phyloP scores from a whole-genome alignment of 2,329 filamentous ascomycete genomes.

The Plectosphaerella sp. region DNA sequence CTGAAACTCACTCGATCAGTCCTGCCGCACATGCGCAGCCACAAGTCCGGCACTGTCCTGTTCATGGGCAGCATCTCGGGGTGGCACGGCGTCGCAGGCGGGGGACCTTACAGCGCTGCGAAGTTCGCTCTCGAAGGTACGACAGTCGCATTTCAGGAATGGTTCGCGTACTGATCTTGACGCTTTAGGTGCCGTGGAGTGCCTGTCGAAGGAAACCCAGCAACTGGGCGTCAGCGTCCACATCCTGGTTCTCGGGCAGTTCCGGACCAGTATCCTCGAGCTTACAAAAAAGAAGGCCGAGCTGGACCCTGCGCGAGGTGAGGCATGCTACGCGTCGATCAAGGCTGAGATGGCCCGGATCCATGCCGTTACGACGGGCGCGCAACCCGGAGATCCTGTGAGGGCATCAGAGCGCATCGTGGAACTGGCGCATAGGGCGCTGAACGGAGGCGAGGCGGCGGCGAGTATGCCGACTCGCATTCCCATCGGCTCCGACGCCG shows the following conservation, averaged over 20 bases:
- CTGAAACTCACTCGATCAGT: conserved; percentile 28
- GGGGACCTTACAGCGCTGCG: conserved; percentile 22
- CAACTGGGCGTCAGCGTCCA: conserved; percentile 22
- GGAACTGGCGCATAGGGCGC: neutral
- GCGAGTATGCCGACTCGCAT: neutral
- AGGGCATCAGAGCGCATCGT: neutral
- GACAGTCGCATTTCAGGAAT: neutral
- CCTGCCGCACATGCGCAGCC: conserved; percentile 24
- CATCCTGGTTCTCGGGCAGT: conserved; percentile 35
- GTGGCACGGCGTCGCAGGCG: conserved; percentile 25
- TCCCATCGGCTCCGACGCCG: conserved; percentile 1
- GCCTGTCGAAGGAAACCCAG: conserved; percentile 17
- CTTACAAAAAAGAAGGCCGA: conserved; percentile 30
- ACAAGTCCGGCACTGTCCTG: conserved; percentile 21
- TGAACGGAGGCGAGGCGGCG: neutral
- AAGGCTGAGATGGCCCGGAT: conserved; percentile 18
- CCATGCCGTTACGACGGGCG: neutral
- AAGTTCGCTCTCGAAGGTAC: conserved; percentile 26
- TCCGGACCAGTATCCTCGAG: conserved; percentile 24
- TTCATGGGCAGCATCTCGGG: conserved; percentile 29
- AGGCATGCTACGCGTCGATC: conserved; percentile 21
- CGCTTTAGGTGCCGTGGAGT: conserved; percentile 16
- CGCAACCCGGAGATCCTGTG: conserved; percentile 2
- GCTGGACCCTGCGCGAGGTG: conserved; percentile 14
- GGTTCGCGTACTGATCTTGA: neutral